Evolutionary conservation across 2,329 filamentous ascomycete genomes (phyloP), one percentile per base, ranked within the genome.

Genomic region (Fusarium sp.): DNA sequence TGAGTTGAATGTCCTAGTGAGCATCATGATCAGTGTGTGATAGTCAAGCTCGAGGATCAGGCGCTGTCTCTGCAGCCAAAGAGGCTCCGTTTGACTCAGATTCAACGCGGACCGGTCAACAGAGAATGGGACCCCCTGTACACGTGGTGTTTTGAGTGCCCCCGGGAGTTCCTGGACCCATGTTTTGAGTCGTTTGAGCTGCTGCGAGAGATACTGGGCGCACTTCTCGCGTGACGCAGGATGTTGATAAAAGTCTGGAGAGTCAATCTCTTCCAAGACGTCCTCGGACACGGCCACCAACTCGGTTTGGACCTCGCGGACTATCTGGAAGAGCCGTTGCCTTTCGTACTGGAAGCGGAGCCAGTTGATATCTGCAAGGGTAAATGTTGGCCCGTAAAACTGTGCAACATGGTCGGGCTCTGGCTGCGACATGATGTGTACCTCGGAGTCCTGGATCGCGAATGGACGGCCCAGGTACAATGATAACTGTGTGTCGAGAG

Each of bases 1-100:
- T 14, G 77, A 79, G 56, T 86, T 83, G 35, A 85, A 84, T 0
- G 82, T 81, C 10, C 85, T 81, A 61, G 81, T 83, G 3, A 86
- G 76, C 65, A 82, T 82, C 15, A 82, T 79, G 35, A 66, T 77
- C 2, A 85, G 71, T 32, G 82, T 81, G 66, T 86, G 85, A 59
- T 86, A 87, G 25, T 83, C 76, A 1, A 86, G 72, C 66, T 87
- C 85, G 1, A 87, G 79, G 6, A 84, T 74, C 0, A 87, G 72
- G 3, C 85, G 84, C 35, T 81, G 80, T 12, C 79, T 81, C 68
- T 86, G 84, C 4, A 86, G 75, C 85, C 85, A 86, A 2, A 80
- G 66, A 4, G 85, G 84, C 4, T 83, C 81, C 2, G 80, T 80
- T 38, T 82, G 83, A 35, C 70, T 73, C 17, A 81, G 72, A 25